Evolutionary conservation across 2,329 filamentous ascomycete species (phyloP).

Genomic region (Bipolaris cookei): DNA sequence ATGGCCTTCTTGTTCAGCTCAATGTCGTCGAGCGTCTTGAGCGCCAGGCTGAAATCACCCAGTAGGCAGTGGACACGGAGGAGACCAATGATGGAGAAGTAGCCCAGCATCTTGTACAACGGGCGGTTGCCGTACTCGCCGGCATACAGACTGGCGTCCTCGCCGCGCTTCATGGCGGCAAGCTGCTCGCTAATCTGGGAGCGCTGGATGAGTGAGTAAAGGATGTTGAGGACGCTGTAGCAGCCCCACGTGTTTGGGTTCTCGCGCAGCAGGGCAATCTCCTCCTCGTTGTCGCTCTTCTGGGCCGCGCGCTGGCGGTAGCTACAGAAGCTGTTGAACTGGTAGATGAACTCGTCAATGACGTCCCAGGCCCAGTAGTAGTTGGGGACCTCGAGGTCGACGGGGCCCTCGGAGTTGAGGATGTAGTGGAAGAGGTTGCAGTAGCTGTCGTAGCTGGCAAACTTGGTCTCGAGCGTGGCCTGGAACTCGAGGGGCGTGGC

Average conservation of each 20-base stretch:
- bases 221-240: conserved; percentile 98
- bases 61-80: conserved; percentile 95
- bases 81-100: conserved; percentile 98
- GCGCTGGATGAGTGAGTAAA: conserved; percentile 98
- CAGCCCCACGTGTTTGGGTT: conserved; percentile 99
- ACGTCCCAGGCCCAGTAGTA: conserved; percentile 99
- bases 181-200: conserved; percentile 99
- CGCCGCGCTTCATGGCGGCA: conserved; percentile 89
- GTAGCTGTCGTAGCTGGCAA: conserved; percentile 98
- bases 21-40: conserved; percentile 99
- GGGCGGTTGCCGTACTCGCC: conserved; percentile 95
- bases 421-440: conserved; percentile 99
- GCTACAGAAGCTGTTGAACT: conserved; percentile 99
- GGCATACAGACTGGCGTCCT: conserved; percentile 85
- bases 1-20: conserved; percentile 99
- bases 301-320: conserved; percentile 92
- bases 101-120: conserved; percentile 97
- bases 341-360: conserved; percentile 99
- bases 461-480: conserved; percentile 94
- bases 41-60: conserved; percentile 95
- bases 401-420: conserved; percentile 97
- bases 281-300: conserved; percentile 84
- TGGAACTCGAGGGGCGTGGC: conserved; percentile 96
- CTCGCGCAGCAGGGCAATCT: conserved; percentile 87
- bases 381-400: conserved; percentile 94